Conservation (phyloP, 257 asterid genomes). For the Anisodus acutangulus region DNA sequence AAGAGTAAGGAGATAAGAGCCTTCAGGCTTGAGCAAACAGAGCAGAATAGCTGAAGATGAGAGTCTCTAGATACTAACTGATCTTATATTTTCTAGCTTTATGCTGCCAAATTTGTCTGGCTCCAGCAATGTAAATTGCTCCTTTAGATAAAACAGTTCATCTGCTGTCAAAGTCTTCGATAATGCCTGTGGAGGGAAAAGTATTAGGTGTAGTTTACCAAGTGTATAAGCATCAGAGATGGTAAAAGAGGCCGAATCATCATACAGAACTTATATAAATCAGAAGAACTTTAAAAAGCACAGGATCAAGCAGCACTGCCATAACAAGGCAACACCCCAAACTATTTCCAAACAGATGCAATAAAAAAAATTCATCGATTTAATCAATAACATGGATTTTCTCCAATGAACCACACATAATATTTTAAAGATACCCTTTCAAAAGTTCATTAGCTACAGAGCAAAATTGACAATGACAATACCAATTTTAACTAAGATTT, state of each 20-base stretch:
- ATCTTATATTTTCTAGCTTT: slow-evolving; percentile 64
- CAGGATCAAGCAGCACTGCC: not conserved
- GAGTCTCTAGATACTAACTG: slow-evolving; percentile 49
- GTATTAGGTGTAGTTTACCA: slow-evolving; percentile 14
- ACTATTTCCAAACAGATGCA: not conserved
- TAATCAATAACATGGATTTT: not conserved
- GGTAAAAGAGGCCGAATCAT: not conserved
- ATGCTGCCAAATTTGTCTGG: slow-evolving; percentile 78
- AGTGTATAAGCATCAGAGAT: not conserved
- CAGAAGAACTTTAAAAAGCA: not conserved
- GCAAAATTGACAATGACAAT: not conserved
- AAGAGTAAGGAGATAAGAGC: slow-evolving; percentile 22
- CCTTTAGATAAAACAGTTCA: slow-evolving; percentile 72
- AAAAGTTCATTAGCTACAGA: not conserved
- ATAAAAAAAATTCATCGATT: not conserved
- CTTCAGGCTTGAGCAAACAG: not conserved
- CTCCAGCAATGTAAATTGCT: slow-evolving; percentile 68
- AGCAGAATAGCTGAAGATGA: not conserved
- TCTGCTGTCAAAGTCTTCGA: slow-evolving; percentile 73
- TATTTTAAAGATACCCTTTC: not conserved
- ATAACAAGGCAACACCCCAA: not conserved
- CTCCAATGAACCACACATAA: not conserved
- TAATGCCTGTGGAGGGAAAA: slow-evolving; percentile 59
- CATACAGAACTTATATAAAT: not conserved
- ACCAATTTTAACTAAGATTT: not conserved